Percentiles rank a stretch among this genome's conserved stretches.
Evolutionary conservation across 306 rosid species (phyloP).

Genomic region (Castanea sativa): DNA sequence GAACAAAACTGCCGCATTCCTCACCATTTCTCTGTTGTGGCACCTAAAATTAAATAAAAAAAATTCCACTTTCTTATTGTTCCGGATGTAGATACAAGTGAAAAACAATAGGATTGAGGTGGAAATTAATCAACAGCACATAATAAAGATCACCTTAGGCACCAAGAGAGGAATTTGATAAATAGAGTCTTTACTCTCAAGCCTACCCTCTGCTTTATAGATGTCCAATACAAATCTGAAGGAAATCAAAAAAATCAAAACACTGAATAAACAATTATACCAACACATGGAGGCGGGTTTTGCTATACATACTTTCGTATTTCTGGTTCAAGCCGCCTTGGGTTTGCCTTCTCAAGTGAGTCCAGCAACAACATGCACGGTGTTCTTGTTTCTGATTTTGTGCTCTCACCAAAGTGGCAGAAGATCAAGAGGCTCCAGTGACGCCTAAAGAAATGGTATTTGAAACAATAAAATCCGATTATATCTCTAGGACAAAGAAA

Average conservation of each 20-base stretch:
- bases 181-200: slow-evolving; percentile 28
- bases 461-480: slow-evolving; percentile 11
- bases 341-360: slow-evolving; percentile 60
- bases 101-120: not conserved
- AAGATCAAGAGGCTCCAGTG: slow-evolving; percentile 83
- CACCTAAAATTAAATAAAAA: slow-evolving; percentile 39
- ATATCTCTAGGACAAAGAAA: not conserved
- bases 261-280: not conserved
- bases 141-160: slow-evolving; percentile 42
- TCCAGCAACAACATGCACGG: slow-evolving; percentile 81
- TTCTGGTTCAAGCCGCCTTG: slow-evolving; percentile 68
- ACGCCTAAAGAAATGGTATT: slow-evolving; percentile 43
- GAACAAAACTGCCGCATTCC: slow-evolving; percentile 77
- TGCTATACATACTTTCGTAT: slow-evolving; percentile 53
- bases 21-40: slow-evolving; percentile 72
- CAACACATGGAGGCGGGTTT: slow-evolving; percentile 5
- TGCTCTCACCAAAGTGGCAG: slow-evolving; percentile 66
- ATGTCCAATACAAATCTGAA: slow-evolving; percentile 71
- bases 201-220: slow-evolving; percentile 45
- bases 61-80: not conserved
- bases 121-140: not conserved
- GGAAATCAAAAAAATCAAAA: not conserved
- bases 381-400: slow-evolving; percentile 35
- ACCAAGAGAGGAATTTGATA: slow-evolving; percentile 58
- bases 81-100: not conserved